A percentile compares a stretch with the other conserved stretches of the same genome.
Evolutionary conservation across 305 asterid genomes (phyloP).

Genomic region (Solanum hybrid): DNA sequence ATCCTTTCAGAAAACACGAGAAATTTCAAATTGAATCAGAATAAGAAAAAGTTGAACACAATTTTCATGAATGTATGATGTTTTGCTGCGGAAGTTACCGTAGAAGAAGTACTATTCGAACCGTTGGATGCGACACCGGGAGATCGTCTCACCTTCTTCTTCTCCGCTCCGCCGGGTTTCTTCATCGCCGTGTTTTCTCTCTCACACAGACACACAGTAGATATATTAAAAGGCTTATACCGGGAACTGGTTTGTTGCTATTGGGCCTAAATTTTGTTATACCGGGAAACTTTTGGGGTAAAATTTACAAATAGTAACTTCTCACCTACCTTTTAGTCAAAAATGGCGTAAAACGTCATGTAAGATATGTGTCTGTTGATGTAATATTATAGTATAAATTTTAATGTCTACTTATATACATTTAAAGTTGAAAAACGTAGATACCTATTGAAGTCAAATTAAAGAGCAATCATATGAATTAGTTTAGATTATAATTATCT

Average conservation of each 20-base stretch:
- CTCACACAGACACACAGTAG: neutral
- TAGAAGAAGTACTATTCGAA: slow-evolving; percentile 10
- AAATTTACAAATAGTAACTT: neutral
- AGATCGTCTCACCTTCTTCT: slow-evolving; percentile 16
- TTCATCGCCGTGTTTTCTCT: slow-evolving; percentile 9
- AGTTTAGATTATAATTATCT: neutral
- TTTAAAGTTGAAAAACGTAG: too few species aligned
- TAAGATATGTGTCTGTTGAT: too few species aligned
- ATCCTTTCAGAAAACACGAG: neutral
- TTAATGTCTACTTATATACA: too few species aligned
- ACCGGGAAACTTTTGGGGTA: neutral
- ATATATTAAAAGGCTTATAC: neutral
- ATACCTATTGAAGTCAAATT: neutral
- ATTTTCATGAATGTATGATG: neutral
- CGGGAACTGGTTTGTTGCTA: neutral
- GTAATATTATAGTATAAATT: too few species aligned
- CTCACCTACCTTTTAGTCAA: neutral
- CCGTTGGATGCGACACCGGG: slow-evolving; percentile 2
- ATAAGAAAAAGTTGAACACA: neutral
- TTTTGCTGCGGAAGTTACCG: neutral
- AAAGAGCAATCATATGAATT: neutral
- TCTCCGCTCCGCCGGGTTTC: slow-evolving; percentile 20
- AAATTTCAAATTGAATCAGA: neutral
- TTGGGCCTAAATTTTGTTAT: neutral
- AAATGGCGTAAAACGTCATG: neutral